These are phyloP conservation scores for Auriscalpium vulgare DNA, from an alignment of 768 basidiomycete genomes.

Conservation along the genomic window DNA sequence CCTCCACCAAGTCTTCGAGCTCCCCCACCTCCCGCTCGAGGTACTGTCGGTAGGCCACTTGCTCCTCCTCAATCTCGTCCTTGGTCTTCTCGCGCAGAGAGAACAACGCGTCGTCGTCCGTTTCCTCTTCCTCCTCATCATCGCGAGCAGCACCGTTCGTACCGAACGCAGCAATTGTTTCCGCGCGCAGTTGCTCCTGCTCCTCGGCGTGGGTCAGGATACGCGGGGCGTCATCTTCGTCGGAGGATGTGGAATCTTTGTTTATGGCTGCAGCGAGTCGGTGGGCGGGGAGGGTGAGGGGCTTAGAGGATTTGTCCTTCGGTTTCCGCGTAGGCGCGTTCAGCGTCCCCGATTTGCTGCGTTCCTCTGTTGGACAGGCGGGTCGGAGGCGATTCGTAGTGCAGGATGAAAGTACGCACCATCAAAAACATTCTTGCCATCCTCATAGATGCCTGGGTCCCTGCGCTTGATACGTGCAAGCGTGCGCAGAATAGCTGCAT, in stretches of 20 bases:
- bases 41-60: conserved; percentile 80
- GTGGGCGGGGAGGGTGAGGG: conserved; percentile 68
- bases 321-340: conserved; percentile 17
- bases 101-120: conserved; percentile 60
- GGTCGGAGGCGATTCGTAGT: not conserved
- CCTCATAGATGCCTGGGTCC: conserved; percentile 81
- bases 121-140: conserved; percentile 29
- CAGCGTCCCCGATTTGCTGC: conserved; percentile 35
- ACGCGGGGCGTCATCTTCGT: conserved; percentile 25
- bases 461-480: conserved; percentile 75
- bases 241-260: conserved; percentile 51
- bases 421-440: conserved; percentile 64
- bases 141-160: conserved; percentile 22
- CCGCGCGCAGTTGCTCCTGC: conserved; percentile 62
- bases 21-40: conserved; percentile 78
- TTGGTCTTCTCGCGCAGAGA: conserved; percentile 68
- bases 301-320: conserved; percentile 63
- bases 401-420: conserved; percentile 37
- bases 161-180: conserved; percentile 84
- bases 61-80: conserved; percentile 70
- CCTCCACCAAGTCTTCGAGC: conserved; percentile 56
- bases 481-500: conserved; percentile 89
- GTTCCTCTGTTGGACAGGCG: conserved; percentile 47
- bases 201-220: conserved; percentile 70
- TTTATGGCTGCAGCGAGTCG: conserved; percentile 55